A percentile compares a stretch with the other conserved stretches of the same genome.
Evolutionary conservation across 2,329 filamentous ascomycete species (phyloP).

Genomic region (Phoma sp.): DNA sequence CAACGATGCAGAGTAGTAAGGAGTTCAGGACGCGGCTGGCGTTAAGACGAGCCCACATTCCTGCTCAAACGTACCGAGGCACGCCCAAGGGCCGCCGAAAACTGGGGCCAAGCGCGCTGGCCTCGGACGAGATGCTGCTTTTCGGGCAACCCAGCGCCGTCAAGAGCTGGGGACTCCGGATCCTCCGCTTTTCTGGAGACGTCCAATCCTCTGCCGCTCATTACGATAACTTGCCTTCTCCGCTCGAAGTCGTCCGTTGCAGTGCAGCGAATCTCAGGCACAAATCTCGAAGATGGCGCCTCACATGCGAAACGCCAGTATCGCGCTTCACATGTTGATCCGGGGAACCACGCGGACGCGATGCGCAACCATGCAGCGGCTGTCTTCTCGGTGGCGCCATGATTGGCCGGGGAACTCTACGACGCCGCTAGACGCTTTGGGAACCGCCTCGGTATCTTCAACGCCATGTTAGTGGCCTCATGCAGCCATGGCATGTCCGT

Average conservation of each 20-base stretch:
- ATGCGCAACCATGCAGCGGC: slow-evolving; percentile 22
- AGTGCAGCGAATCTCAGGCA: no score
- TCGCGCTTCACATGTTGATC: slow-evolving; percentile 25
- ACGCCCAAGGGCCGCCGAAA: slow-evolving; percentile 3
- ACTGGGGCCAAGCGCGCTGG: slow-evolving; percentile 7
- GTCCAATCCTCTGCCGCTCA: slow-evolving; percentile 6
- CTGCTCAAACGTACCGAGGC: slow-evolving; percentile 15
- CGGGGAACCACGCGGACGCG: slow-evolving; percentile 18
- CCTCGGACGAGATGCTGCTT: slow-evolving; percentile 6
- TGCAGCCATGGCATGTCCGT: no score
- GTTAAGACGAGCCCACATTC: slow-evolving; percentile 15
- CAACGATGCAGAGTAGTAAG: slow-evolving; percentile 3
- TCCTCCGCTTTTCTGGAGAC: slow-evolving; percentile 11
- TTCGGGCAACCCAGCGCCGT: slow-evolving; percentile 10
- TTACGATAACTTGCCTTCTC: neutral
- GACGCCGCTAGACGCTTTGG: neutral
- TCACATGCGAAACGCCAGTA: slow-evolving; percentile 16
- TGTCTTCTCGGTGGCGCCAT: slow-evolving; percentile 6
- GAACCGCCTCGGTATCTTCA: slow-evolving; percentile 10
- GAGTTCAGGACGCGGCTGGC: slow-evolving; percentile 5
- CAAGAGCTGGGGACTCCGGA: slow-evolving; percentile 12
- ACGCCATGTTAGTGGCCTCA: neutral
- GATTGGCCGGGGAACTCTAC: slow-evolving; percentile 18
- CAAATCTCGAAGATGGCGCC: neutral
- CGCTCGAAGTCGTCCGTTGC: no score